Evolutionary conservation across 805 yeast species (phyloP), one percentile per base, ranked within the genome.

Genomic region (Suhomyces pyralidae): DNA sequence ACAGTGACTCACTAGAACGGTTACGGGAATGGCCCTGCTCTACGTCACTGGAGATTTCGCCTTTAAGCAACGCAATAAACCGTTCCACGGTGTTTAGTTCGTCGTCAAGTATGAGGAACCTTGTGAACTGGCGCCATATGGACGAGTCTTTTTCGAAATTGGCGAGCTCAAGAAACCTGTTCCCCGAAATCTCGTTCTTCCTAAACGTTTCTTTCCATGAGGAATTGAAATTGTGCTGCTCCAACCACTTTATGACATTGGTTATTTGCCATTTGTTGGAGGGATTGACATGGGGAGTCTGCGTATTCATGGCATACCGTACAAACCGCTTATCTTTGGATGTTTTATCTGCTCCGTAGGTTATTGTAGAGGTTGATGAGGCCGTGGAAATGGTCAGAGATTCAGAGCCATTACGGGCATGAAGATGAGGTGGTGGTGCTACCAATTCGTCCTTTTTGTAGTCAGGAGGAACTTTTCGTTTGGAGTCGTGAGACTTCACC

Each of bases 181-280:
- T 79, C 0, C 91, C 90, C 8, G 77, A 71, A 2, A 91, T 73
- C 48, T 81, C 81, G 55, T 82, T 76, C 43, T 76, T 75, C 40
- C 71, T 70, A 66, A 91, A 87, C 15, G 84, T 79, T 4, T 75
- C 80, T n/a, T 80, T 73, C 97, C 97, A 91, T 12, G 85, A 73
- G 3, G 78, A 80, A 58, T 86, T 86, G 68, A 91, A 91, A 19
- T 80, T 77, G 64, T 90, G 79, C n/a, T 67, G 59, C 7, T 79
- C 84, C 24, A 91, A 74, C 96, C 96, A 91, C 46, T 71, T 64
- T 0, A 77, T 54, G 0, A 90, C 92, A 49, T 87, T 76, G n/a
- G 78, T 82, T 56, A 80, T 70, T 1, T 85, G 82, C 97, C 97
- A 90, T 53, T 82, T 85, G 5, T 75, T 77, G 1, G 87, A 82